Evolutionary conservation across 2,329 filamentous ascomycete species (phyloP), one percentile per base, ranked within the genome.

Genomic region (Trichoderma oligosporum): DNA sequence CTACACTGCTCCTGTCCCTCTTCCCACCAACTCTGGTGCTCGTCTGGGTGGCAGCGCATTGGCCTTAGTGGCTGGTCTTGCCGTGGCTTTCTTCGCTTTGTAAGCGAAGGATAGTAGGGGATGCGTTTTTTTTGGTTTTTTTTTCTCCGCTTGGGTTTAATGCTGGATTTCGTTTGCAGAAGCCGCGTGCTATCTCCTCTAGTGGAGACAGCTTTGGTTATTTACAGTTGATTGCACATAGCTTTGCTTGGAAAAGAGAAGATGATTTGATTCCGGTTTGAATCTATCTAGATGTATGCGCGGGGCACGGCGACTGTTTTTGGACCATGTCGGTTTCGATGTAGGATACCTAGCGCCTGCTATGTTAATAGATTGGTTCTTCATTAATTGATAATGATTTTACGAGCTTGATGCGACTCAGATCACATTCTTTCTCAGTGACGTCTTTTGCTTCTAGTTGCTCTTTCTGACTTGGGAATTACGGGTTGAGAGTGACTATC

Each of bases 61-160:
- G 49, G 73, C 72, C 59, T 61, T 74, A 22, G 47, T 76, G 57
- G 74, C 68, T 61, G 74, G 72, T 63, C 63, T 77, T 24, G 71
- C 72, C 60, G 67, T 74, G 60, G 75, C 75, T 60, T 61, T 72
- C 61, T 61, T 79, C 49, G 75, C 73, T 65, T 68, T 78, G 68
- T 79, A 74, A 76, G 66, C 55, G 46, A 22, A 5, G 7, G 53
- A 56, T 56, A 49, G 53, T 57, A 42, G 7, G 31, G 12, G 36
- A 45, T 35, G 39, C 42, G 25, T 25, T 31, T 24, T 8, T 54
- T 44, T 20, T 9, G 14, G 51, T 14, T 14, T 54, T 38, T 31
- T 11, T 6, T 11, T 20, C 36, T 22, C 31, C 39, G 51, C 29
- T 36, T 36, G 48, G 51, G 39, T 29, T 45, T 29, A 41, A 61